Conservation (phyloP, 345 rosid genomes). For the Salix viminalis region DNA sequence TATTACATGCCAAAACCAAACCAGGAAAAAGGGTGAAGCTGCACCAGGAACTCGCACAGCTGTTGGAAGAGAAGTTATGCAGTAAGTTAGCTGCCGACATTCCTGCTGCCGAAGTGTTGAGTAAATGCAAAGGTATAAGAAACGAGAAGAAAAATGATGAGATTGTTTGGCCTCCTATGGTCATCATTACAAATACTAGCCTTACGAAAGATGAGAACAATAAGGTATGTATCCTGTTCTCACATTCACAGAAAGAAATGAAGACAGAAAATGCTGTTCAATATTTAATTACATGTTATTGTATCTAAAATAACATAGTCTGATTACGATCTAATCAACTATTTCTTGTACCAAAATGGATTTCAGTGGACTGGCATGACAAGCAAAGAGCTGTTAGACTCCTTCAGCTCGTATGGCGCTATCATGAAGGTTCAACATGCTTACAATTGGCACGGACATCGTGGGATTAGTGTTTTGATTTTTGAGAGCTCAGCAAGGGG, state of each 20-base stretch:
- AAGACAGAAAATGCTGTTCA: not conserved
- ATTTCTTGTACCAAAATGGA: not conserved
- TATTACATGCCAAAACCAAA: conserved; percentile 41
- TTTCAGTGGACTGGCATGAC: conserved; percentile 82
- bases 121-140: conserved; percentile 65
- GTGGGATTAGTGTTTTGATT: conserved; percentile 71
- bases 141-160: conserved; percentile 57
- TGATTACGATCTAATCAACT: not conserved
- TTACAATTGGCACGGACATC: conserved; percentile 71
- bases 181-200: conserved; percentile 61
- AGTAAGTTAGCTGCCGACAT: conserved; percentile 46
- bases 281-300: not conserved
- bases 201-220: conserved; percentile 60
- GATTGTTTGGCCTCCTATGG: conserved; percentile 96
- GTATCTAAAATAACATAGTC: not conserved
- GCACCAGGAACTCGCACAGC: conserved; percentile 67
- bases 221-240: conserved; percentile 38
- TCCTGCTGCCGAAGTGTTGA: conserved; percentile 52
- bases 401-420: conserved; percentile 51
- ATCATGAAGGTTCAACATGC: conserved; percentile 62
- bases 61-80: conserved; percentile 57
- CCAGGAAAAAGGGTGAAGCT: conserved; percentile 45
- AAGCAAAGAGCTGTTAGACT: conserved; percentile 66
- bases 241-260: not conserved
- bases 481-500: conserved; percentile 74